phyloP scores from a whole-genome alignment of 1,139 yeast species.

The Hemisphaericaspora subhashii region DNA sequence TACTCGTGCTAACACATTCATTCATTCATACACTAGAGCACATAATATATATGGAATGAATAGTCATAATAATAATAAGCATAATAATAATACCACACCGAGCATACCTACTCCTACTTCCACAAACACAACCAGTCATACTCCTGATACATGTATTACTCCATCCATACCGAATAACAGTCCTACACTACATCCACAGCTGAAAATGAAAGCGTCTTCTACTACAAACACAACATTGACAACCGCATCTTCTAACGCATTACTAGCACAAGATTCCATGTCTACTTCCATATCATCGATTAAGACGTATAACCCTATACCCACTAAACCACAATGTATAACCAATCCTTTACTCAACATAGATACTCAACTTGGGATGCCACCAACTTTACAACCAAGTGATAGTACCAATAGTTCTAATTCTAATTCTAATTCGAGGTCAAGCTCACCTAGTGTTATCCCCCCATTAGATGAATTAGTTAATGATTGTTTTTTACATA shows the following conservation, averaged over 20 bases:
- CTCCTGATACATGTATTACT: too few relatives aligned
- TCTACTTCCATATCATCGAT: slow-evolving; percentile 4
- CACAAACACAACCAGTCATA: too few relatives aligned
- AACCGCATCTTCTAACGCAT: neutral
- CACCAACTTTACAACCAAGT: neutral
- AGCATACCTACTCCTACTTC: too few relatives aligned
- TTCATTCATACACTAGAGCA: too few relatives aligned
- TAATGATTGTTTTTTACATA: slow-evolving; percentile 25
- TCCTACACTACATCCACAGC: neutral
- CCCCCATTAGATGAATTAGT: slow-evolving; percentile 28
- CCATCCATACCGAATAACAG: too few relatives aligned
- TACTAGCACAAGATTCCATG: neutral
- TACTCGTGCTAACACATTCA: too few relatives aligned
- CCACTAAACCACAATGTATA: slow-evolving; percentile 2
- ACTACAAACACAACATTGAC: neutral
- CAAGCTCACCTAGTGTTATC: neutral
- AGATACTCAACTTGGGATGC: neutral
- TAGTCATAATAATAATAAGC: too few relatives aligned
- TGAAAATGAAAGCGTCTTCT: neutral
- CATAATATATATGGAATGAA: too few relatives aligned
- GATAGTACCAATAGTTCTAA: neutral
- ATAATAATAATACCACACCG: too few relatives aligned
- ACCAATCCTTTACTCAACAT: neutral
- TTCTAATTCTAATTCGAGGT: neutral
- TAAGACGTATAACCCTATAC: slow-evolving; percentile 5